Evolutionary conservation across 805 yeast genomes (phyloP).

Genomic region (Nematodospora valgi): DNA sequence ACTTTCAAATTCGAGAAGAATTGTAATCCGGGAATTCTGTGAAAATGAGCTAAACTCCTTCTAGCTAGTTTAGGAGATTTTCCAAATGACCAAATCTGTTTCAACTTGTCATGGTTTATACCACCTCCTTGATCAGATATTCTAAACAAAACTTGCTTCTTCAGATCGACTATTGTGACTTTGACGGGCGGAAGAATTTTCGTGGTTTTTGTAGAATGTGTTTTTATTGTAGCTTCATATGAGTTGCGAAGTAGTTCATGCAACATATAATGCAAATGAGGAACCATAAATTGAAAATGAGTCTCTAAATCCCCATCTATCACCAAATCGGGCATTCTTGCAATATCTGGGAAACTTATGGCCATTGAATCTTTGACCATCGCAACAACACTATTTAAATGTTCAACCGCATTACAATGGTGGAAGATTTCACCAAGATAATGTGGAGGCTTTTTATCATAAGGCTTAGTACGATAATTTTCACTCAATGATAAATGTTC

Average conservation of each 20-base stretch:
- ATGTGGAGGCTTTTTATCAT: constrained; percentile 48
- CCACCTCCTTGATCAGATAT: constrained; percentile 94
- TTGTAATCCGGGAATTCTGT: constrained; percentile 62
- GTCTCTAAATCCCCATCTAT: constrained; percentile 71
- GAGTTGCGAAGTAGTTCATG: constrained; percentile 88
- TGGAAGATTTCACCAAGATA: constrained; percentile 78
- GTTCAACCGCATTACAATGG: constrained; percentile 69
- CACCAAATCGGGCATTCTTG: constrained; percentile 66
- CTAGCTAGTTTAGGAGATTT: constrained; percentile 60
- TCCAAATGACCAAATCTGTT: constrained; percentile 84
- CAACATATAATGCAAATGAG: constrained; percentile 80
- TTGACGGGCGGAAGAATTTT: constrained; percentile 64
- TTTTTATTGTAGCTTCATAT: constrained; percentile 68
- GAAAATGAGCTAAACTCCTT: constrained; percentile 61
- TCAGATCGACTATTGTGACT: constrained; percentile 68
- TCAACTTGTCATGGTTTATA: constrained; percentile 53
- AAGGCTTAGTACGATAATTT: constrained; percentile 50
- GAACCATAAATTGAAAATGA: constrained; percentile 76
- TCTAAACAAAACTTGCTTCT: constrained; percentile 67
- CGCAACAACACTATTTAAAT: constrained; percentile 53
- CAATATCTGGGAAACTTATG: constrained; percentile 47
- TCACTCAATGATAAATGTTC: constrained; percentile 82
- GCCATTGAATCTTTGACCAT: constrained; percentile 50
- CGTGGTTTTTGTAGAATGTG: constrained; percentile 25
- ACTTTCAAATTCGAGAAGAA: constrained; percentile 39